Evolutionary conservation across 2,329 filamentous ascomycete genomes (phyloP), one percentile per base, ranked within the genome.

Genomic region (Nigrospora oryzae): DNA sequence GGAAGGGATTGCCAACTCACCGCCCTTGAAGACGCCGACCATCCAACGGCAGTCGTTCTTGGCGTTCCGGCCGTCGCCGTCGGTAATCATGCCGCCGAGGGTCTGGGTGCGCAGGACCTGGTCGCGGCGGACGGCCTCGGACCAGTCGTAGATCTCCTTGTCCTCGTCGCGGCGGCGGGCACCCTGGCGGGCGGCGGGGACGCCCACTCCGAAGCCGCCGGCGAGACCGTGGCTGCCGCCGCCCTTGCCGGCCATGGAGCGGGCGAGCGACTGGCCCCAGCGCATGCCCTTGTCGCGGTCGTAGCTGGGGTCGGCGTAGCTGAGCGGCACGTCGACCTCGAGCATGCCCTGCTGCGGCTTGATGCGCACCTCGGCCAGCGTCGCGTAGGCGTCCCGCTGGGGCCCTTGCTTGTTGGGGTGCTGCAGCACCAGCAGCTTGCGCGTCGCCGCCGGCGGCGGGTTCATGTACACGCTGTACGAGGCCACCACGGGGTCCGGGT

Each of bases 401-500:
- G 65, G 59, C 50, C 83, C 75, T 36, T 77, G 71, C 46, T 79
- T 85, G 66, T 90, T 90, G 23, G 90, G 84, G 64, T 95, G 94
- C 69, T 97, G 90, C 38, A 98, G 78, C 51, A 97, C 78, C 56
- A 91, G 84, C 48, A 89, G 78, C 53, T 83, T 76, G 47, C 79
- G 81, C 56, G 73, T 71, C 14, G 66, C 62, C 5, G 81, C 73
- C 38, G 85, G 77, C 16, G 75, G 69, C 17, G 88, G 84, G 55
- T 90, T 95, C 60, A 95, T 81, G 67, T 84, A 91, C 63, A 97
- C 81, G 59, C 88, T 79, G 75, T 95, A 97, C 50, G 77, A 81
- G 36, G 81, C 75, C 43, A 84, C 74, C 52, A 90, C 74, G 44
- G 86, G 85, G 58, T 90, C 86, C 16, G 75, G 63, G 39, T 81